Percentiles rank a stretch among this genome's conserved stretches.
Conservation (phyloP, 1,284 basidiomycete species). For the Puccinia triticina region DNA sequence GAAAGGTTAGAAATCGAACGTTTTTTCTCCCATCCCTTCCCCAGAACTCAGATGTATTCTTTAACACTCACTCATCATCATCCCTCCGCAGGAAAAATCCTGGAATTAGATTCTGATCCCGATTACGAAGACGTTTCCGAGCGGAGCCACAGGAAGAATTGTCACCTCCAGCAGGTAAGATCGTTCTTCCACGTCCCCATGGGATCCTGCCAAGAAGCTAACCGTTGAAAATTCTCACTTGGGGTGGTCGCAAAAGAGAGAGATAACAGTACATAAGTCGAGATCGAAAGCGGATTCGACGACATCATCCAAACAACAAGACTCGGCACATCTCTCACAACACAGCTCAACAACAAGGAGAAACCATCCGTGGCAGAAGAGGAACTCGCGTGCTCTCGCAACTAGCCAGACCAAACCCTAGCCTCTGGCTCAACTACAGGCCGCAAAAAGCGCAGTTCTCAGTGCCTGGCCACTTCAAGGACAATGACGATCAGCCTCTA, state of each 20-base stretch:
- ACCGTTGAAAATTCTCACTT: background rate
- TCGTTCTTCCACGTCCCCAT: no score
- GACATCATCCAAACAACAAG: background rate
- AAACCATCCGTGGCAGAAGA: background rate
- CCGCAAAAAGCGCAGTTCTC: slow-evolving; percentile 16
- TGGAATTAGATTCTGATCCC: slow-evolving; percentile 12
- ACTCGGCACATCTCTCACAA: background rate
- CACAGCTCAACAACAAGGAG: background rate
- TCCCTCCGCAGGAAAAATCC: background rate
- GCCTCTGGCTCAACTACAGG: background rate
- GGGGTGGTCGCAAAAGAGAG: background rate
- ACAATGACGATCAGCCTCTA: background rate
- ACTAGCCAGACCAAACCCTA: background rate
- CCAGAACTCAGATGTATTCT: background rate
- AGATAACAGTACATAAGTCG: background rate
- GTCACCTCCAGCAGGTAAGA: background rate
- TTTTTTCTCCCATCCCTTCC: background rate
- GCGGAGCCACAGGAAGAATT: background rate
- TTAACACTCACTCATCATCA: background rate
- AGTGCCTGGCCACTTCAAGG: background rate
- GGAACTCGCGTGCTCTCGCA: background rate
- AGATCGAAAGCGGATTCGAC: background rate
- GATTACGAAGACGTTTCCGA: background rate
- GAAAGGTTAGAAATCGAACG: background rate
- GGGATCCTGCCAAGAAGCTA: background rate